These are phyloP conservation scores for Erythrophleum fordii DNA, from an alignment of 306 rosid species.

Conservation along the genomic window DNA sequence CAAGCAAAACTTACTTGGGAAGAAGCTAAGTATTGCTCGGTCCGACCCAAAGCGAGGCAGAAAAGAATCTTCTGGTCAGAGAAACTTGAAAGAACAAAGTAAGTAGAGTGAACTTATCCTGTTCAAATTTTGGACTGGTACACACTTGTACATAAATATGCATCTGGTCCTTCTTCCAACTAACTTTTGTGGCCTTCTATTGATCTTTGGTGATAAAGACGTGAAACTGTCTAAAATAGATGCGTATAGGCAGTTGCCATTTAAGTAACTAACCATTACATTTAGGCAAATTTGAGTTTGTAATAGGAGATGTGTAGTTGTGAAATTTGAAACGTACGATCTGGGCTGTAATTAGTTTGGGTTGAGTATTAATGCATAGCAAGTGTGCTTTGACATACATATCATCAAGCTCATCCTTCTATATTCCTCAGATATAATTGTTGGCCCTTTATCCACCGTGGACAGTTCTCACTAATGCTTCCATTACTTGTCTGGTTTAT, in stretches of 20 bases:
- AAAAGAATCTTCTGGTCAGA: conserved; percentile 50
- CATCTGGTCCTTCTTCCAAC: background rate
- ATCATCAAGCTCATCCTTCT: background rate
- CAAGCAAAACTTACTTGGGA: conserved; percentile 67
- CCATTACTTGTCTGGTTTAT: conserved; percentile 21
- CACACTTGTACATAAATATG: conserved; percentile 11
- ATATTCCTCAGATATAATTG: background rate
- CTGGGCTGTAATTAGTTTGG: conserved; percentile 18
- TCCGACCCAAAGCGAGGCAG: conserved; percentile 76
- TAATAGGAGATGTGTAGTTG: background rate
- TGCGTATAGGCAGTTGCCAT: background rate
- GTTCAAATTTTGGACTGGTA: background rate
- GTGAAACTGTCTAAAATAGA: background rate
- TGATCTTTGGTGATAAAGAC: background rate
- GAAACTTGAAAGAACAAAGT: conserved; percentile 46
- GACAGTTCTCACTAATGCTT: conserved; percentile 1
- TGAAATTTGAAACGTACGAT: background rate
- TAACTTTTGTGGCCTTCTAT: background rate
- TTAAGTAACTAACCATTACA: background rate
- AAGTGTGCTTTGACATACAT: background rate
- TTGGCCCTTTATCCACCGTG: background rate
- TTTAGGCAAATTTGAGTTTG: background rate
- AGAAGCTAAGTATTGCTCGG: conserved; percentile 79
- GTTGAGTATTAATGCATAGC: background rate
- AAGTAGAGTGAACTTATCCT: conserved; percentile 30